A percentile compares a stretch with the other conserved stretches of the same genome.
Conservation (phyloP, 179 eudicot genomes). For the Camellia oleifera region DNA sequence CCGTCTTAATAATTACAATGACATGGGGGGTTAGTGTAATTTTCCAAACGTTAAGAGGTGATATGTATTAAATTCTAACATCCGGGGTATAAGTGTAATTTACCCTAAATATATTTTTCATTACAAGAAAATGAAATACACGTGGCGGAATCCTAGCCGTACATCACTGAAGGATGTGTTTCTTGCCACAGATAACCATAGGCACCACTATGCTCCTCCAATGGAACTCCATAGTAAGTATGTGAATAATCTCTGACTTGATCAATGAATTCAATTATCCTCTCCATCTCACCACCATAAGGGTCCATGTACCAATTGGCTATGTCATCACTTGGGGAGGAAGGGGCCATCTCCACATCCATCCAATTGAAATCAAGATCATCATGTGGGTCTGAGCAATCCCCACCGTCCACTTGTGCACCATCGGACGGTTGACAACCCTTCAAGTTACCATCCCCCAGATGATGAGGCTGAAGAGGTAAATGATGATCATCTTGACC, state of each 20-base stretch:
- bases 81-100: too few species aligned
- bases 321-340: slow-evolving; percentile 20
- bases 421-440: slow-evolving; percentile 8
- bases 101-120: too few species aligned
- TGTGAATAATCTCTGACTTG: slow-evolving; percentile 16
- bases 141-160: not conserved
- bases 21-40: too few species aligned
- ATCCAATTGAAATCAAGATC: slow-evolving; percentile 23
- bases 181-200: slow-evolving; percentile 30
- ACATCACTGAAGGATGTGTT: slow-evolving; percentile 12
- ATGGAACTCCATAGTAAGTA: slow-evolving; percentile 8
- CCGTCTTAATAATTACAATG: too few species aligned
- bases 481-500: slow-evolving; percentile 8
- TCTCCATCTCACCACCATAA: slow-evolving; percentile 17
- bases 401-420: not conserved
- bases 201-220: slow-evolving; percentile 17
- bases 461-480: not conserved
- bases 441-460: not conserved
- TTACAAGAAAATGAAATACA: not conserved
- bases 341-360: slow-evolving; percentile 26
- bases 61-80: too few species aligned
- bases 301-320: slow-evolving; percentile 18
- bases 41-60: too few species aligned
- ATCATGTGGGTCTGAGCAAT: not conserved
- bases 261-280: slow-evolving; percentile 10